Percentiles rank a stretch among this genome's conserved stretches.
Conservation (phyloP, 1,284 basidiomycete species). For the Pterulicium gracile region DNA sequence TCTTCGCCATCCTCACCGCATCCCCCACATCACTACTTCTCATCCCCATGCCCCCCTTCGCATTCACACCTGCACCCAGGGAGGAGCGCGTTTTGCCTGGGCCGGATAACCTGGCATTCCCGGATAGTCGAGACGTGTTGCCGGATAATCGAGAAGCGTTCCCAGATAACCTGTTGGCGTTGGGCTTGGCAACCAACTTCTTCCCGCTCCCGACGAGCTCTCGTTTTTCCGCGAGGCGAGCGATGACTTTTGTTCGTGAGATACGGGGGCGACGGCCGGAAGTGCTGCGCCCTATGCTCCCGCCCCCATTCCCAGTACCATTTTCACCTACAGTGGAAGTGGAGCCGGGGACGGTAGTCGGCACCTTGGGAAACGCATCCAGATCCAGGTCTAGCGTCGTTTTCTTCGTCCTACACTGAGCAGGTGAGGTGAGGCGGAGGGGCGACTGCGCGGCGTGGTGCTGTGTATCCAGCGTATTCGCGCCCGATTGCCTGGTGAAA, state of each 20-base stretch:
- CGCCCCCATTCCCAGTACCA: constrained; percentile 13
- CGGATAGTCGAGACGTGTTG: too few relatives aligned
- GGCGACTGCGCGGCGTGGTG: neutral
- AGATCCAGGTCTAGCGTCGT: constrained; percentile 15
- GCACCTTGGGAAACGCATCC: constrained; percentile 32
- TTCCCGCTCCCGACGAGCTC: constrained; percentile 12
- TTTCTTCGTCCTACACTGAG: neutral
- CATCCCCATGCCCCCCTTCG: constrained; percentile 23
- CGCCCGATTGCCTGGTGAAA: constrained; percentile 9
- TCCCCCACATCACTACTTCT: constrained; percentile 21
- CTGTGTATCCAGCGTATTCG: too few relatives aligned
- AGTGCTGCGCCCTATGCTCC: too few relatives aligned
- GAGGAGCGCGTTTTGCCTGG: neutral
- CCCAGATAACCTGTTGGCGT: neutral
- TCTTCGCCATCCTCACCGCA: constrained; percentile 50
- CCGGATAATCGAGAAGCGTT: too few relatives aligned
- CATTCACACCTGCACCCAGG: constrained; percentile 27
- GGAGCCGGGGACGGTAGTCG: constrained; percentile 3
- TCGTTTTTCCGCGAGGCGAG: constrained; percentile 61
- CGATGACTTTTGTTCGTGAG: constrained; percentile 68
- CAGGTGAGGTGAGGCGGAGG: constrained; percentile 12
- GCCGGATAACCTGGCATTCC: neutral
- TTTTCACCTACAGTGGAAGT: constrained; percentile 22
- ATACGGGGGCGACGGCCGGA: constrained; percentile 55
- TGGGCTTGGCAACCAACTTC: neutral